Conservation (phyloP, 192 early-diverging fungal genomes). For the Chytriomyces hyalinus region DNA sequence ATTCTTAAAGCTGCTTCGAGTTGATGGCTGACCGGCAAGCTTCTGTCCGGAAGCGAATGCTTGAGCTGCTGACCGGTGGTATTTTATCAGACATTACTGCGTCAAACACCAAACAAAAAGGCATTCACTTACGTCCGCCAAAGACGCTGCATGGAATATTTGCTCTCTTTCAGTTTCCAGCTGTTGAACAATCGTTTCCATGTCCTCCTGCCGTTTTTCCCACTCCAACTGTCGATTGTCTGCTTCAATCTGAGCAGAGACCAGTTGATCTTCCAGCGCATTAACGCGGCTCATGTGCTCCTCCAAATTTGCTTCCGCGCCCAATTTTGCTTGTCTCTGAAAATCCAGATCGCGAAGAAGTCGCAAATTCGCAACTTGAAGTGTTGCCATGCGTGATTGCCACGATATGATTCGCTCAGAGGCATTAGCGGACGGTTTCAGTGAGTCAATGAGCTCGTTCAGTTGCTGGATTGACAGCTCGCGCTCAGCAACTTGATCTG, state of each 20-base stretch:
- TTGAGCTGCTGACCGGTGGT: constrained; percentile 27
- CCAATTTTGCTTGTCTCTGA: constrained; percentile 29
- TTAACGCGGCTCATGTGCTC: constrained; percentile 31
- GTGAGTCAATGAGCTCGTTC: constrained; percentile 46
- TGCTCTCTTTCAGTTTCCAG: constrained; percentile 57
- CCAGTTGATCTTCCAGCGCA: constrained; percentile 37
- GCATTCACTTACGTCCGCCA: constrained; percentile 42
- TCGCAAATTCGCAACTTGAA: constrained; percentile 45
- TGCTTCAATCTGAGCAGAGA: constrained; percentile 33
- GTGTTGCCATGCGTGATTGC: constrained; percentile 52
- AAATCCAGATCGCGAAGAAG: constrained; percentile 47
- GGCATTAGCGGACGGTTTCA: constrained; percentile 32
- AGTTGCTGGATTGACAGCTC: constrained; percentile 27
- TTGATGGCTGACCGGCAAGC: constrained; percentile 57
- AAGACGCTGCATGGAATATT: constrained; percentile 45
- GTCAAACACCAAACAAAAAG: background rate
- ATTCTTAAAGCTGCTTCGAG: constrained; percentile 51
- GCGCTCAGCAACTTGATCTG: constrained; percentile 45
- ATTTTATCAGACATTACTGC: background rate
- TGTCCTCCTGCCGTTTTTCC: constrained; percentile 52
- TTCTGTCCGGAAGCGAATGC: constrained; percentile 48
- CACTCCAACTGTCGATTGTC: constrained; percentile 54
- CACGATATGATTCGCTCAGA: constrained; percentile 49
- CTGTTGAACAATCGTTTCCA: constrained; percentile 42
- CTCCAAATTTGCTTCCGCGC: constrained; percentile 29